Base-by-base conservation (phyloP, 129 eudicot genomes). In the Lactuca sativa region DNA sequence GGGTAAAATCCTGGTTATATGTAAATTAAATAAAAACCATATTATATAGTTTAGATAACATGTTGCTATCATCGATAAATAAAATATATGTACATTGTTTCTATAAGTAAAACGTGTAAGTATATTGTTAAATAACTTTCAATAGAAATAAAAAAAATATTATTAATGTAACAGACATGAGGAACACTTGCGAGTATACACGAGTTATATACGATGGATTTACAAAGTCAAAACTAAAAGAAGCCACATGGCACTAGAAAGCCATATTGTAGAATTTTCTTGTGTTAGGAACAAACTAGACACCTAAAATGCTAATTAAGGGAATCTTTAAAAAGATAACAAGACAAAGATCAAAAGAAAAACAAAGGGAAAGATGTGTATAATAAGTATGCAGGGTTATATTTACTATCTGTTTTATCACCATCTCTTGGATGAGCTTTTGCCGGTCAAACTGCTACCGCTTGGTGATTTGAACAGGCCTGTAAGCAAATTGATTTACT, bases 401-500 rank as follows among this genome's bases (percentile, higher is more conserved):
- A 57, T 25, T 36, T 62, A 30, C 72, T 63, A 79, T 51, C 71
- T 48, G 49, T 8, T 49, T 31, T 47, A 65, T 58, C 66, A 77
- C 82, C 86, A 73, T 76, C 59, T 82, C 81, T 71, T 84, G 54
- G 82, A 17, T 14, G 88, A 36, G 53, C 81, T 84, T 61, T 63
- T 77, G 53, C 60, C 65, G 3, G 78, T 64, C 62, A 79, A 70
- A 78, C 53, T 86, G 69, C 59, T 59, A 53, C 85, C 88, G 58
- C 88, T 82, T 55, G 83, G 13, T 69, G 96, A 78, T 72, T 84
- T 84, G 67, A 58, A 77, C 75, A 80, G 57, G 54, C 88, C 91
- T 85, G 95, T 58, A 71, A 76, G 17, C 8, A 77, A 51, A 57
- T 53, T 2, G 48, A 41, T 7, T 41, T 1, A 41, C 12, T 18